These are phyloP conservation scores for Ceratocystis diversiconidia DNA, from an alignment of 2,329 filamentous ascomycete genomes.

Conservation along the genomic window DNA sequence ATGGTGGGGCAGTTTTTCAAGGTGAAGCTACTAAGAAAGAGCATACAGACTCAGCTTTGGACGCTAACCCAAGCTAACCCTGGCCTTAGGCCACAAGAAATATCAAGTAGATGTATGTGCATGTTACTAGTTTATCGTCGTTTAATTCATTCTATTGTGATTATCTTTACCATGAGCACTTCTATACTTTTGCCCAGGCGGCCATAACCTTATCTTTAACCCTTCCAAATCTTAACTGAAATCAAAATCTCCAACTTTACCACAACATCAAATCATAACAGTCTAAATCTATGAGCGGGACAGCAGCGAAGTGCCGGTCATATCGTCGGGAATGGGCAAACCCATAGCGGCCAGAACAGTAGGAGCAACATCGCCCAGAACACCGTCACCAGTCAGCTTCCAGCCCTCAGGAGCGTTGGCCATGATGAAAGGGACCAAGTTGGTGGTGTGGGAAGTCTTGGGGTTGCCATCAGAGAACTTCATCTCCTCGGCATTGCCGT, in stretches of 20 bases:
- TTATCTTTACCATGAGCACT: background rate
- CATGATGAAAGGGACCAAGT: slow-evolving; percentile 97
- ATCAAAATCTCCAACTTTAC: background rate
- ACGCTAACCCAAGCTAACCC: background rate
- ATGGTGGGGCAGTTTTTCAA: slow-evolving; percentile 13
- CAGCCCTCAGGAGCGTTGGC: slow-evolving; percentile 85
- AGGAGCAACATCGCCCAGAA: slow-evolving; percentile 95
- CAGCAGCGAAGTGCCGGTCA: slow-evolving; percentile 76
- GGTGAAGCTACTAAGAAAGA: background rate
- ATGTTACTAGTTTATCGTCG: background rate
- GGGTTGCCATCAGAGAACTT: slow-evolving; percentile 88
- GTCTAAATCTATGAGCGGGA: slow-evolving; percentile 26
- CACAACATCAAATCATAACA: background rate
- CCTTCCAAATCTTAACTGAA: slow-evolving; percentile 5
- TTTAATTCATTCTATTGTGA: slow-evolving; percentile 17
- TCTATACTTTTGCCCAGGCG: background rate
- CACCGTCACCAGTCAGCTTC: slow-evolving; percentile 73
- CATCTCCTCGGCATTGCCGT: slow-evolving; percentile 99
- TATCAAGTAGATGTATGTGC: background rate
- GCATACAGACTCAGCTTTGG: background rate
- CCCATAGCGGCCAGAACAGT: slow-evolving; percentile 87
- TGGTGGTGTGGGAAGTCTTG: slow-evolving; percentile 95
- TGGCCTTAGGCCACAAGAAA: background rate
- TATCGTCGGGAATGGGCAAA: slow-evolving; percentile 74
- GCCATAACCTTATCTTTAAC: slow-evolving; percentile 5